Percentiles rank a stretch among this genome's conserved stretches.
Conservation (phyloP, 495 filamentous ascomycete species). For the Bacidia rubella region DNA sequence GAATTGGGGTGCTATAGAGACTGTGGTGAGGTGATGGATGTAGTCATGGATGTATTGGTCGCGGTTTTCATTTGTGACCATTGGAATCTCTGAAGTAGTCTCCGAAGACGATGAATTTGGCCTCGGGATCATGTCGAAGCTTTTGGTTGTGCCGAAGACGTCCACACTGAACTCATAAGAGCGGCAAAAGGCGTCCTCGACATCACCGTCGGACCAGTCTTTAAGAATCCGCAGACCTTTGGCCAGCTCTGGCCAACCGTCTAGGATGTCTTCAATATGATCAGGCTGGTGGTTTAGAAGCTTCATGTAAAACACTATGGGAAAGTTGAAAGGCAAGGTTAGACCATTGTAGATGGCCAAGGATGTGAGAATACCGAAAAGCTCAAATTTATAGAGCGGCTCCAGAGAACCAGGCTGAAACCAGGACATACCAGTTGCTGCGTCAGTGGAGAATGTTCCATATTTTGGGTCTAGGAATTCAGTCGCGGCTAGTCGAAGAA, state of each 20-base stretch:
- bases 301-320: conserved; percentile 68
- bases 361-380: conserved; percentile 73
- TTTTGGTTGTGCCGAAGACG: conserved; percentile 43
- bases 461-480: conserved; percentile 66
- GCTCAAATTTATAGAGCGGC: conserved; percentile 77
- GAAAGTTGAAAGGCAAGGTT: conserved; percentile 79
- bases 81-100: conserved; percentile 26
- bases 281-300: conserved; percentile 52
- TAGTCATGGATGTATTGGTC: conserved; percentile 75
- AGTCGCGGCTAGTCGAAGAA: conserved; percentile 69
- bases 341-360: conserved; percentile 92
- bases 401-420: conserved; percentile 71
- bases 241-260: conserved; percentile 75
- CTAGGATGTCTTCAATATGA: conserved; percentile 58
- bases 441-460: conserved; percentile 61
- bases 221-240: conserved; percentile 57
- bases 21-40: conserved; percentile 68
- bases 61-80: conserved; percentile 67
- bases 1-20: conserved; percentile 63
- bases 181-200: conserved; percentile 65
- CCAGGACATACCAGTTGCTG: conserved; percentile 65
- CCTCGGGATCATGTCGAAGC: conserved; percentile 38
- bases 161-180: conserved; percentile 78
- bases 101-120: background rate
- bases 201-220: conserved; percentile 64